Evolutionary conservation across 1,284 basidiomycete genomes (phyloP).

Genomic region (Cystodermella granulosa): DNA sequence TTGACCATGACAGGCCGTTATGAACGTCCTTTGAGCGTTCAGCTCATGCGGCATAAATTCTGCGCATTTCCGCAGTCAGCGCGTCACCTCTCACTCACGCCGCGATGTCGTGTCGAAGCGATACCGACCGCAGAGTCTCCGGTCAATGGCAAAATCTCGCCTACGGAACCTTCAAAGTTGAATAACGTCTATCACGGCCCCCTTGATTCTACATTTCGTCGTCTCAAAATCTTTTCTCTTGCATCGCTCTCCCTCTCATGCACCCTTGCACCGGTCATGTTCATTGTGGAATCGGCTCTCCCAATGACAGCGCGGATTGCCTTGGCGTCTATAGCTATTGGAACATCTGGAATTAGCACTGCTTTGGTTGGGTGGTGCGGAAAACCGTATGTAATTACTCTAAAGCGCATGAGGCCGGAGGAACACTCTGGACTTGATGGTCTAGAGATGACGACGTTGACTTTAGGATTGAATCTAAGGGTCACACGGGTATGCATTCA

Average conservation of each 20-base stretch:
- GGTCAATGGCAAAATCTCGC: too few species aligned
- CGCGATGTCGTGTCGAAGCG: too few species aligned
- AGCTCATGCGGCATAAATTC: too few species aligned
- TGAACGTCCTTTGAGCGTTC: too few species aligned
- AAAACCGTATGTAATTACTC: constrained; percentile 50
- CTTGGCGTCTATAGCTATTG: constrained; percentile 65
- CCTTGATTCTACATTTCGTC: constrained; percentile 64
- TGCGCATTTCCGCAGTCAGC: too few species aligned
- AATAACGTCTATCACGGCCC: constrained; percentile 50
- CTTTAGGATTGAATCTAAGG: constrained; percentile 55
- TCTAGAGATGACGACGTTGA: constrained; percentile 70
- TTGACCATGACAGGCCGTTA: too few species aligned
- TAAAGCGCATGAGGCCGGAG: constrained; percentile 41
- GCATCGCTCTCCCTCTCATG: constrained; percentile 70
- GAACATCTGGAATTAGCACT: constrained; percentile 68
- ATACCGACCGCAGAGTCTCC: too few species aligned
- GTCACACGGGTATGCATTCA: constrained; percentile 43
- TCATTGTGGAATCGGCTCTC: constrained; percentile 72
- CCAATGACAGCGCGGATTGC: constrained; percentile 66
- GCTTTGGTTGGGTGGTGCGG: constrained; percentile 71
- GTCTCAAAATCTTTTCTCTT: constrained; percentile 79
- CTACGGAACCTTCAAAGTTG: too few species aligned
- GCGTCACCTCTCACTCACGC: too few species aligned
- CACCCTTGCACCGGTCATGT: constrained; percentile 71
- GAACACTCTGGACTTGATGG: constrained; percentile 45